Conservation (phyloP, 176 grass and related monocot genomes). For the Zoysia japonica region DNA sequence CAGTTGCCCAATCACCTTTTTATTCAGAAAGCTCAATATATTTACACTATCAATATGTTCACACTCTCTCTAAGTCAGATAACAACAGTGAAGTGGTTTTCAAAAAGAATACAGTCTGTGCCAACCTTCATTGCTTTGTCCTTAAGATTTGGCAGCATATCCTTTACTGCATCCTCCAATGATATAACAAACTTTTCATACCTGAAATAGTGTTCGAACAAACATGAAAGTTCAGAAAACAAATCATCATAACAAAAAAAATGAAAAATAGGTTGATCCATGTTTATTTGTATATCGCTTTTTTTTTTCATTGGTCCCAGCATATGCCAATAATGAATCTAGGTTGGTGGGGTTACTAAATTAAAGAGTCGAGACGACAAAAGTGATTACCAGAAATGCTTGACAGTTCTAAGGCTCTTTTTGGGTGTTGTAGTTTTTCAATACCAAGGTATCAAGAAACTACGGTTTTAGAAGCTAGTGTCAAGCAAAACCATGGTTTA, state of each 20-base stretch:
- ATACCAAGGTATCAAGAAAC: too few species aligned
- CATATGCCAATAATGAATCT: slow-evolving; percentile 5
- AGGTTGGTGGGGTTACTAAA: background rate
- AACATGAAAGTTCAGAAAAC: slow-evolving; percentile 6
- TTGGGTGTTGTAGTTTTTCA: too few species aligned
- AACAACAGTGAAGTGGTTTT: slow-evolving; percentile 7
- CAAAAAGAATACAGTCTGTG: slow-evolving; percentile 28
- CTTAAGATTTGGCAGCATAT: slow-evolving; percentile 94
- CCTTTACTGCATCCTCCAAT: slow-evolving; percentile 88
- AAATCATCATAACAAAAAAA: slow-evolving; percentile 20
- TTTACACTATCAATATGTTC: background rate
- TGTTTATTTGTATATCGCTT: background rate
- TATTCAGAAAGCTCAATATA: background rate
- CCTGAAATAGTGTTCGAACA: slow-evolving; percentile 47
- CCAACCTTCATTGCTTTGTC: slow-evolving; percentile 98
- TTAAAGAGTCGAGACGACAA: slow-evolving; percentile 3
- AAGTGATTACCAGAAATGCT: slow-evolving; percentile 3
- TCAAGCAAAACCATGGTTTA: too few species aligned
- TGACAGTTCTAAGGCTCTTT: background rate
- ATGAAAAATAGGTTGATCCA: background rate
- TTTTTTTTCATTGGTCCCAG: slow-evolving; percentile 2
- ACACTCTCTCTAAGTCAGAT: background rate
- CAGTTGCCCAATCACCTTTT: slow-evolving; percentile 6
- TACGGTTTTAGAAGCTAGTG: too few species aligned
- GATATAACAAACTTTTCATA: slow-evolving; percentile 94